These are phyloP conservation scores for Cucumis sativus DNA, from an alignment of 306 rosid genomes.

Conservation along the genomic window Cucumber_9930_V3 NC_026661.2:2562501-2563000, in stretches of 20 bases:
- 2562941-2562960: slow-evolving; percentile 62
- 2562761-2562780: slow-evolving; percentile 31
- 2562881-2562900: slow-evolving; percentile 47
- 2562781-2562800: slow-evolving; percentile 32
- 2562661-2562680: slow-evolving; percentile 40
- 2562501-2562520: slow-evolving; percentile 67
- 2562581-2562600: slow-evolving; percentile 35
- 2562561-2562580: slow-evolving; percentile 41
- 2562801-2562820: slow-evolving; percentile 64
- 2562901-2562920: slow-evolving; percentile 31
- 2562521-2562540: slow-evolving; percentile 54
- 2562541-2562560: slow-evolving; percentile 31
- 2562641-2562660: slow-evolving; percentile 35
- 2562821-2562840: slow-evolving; percentile 45
- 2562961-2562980: slow-evolving; percentile 38
- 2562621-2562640: slow-evolving; percentile 57
- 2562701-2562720: slow-evolving; percentile 52
- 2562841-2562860: slow-evolving; percentile 29
- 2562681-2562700: slow-evolving; percentile 45
- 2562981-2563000: slow-evolving; percentile 45
- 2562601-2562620: slow-evolving; percentile 65
- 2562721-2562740: slow-evolving; percentile 85
- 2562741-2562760: slow-evolving; percentile 37
- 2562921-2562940: slow-evolving; percentile 52
- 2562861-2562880: slow-evolving; percentile 37